These are phyloP conservation scores for Posidonia oceanica DNA, from an alignment of 116 monocot genomes.

Conservation along the genomic window DNA sequence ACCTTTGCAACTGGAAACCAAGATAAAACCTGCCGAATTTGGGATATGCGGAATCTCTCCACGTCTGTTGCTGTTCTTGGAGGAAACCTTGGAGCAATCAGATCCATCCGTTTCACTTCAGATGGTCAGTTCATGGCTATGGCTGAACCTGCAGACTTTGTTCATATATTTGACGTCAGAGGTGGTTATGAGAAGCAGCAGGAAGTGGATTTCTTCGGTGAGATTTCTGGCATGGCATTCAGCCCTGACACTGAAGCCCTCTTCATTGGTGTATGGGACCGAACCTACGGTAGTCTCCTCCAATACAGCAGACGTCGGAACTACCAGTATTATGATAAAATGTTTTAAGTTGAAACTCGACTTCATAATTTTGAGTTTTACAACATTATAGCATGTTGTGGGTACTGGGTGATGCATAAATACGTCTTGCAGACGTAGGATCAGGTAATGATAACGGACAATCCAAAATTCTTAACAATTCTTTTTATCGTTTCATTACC, in stretches of 20 bases:
- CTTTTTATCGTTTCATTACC: not conserved
- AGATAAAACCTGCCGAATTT: conserved; percentile 44
- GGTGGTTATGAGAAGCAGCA: conserved; percentile 23
- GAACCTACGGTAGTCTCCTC: conserved; percentile 38
- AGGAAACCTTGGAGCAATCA: conserved; percentile 46
- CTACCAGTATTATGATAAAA: conserved; percentile 52
- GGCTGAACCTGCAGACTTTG: conserved; percentile 47
- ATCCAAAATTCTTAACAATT: not conserved
- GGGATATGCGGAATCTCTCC: conserved; percentile 34
- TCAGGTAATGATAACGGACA: not conserved
- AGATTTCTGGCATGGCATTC: conserved; percentile 44
- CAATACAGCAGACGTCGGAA: conserved; percentile 25
- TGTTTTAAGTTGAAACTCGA: conserved; percentile 24
- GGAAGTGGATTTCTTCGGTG: conserved; percentile 47
- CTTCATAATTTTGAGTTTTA: not conserved
- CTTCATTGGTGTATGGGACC: conserved; percentile 39
- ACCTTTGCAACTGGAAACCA: conserved; percentile 49
- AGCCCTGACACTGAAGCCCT: conserved; percentile 38
- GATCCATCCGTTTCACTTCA: conserved; percentile 38
- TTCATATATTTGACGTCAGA: conserved; percentile 28
- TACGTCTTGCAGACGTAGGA: not conserved
- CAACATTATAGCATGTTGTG: not conserved
- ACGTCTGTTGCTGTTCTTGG: conserved; percentile 22
- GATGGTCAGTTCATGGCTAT: conserved; percentile 41
- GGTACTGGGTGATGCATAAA: not conserved